Evolutionary conservation across 768 basidiomycete genomes (phyloP).

Genomic region (Zangia roseola): DNA sequence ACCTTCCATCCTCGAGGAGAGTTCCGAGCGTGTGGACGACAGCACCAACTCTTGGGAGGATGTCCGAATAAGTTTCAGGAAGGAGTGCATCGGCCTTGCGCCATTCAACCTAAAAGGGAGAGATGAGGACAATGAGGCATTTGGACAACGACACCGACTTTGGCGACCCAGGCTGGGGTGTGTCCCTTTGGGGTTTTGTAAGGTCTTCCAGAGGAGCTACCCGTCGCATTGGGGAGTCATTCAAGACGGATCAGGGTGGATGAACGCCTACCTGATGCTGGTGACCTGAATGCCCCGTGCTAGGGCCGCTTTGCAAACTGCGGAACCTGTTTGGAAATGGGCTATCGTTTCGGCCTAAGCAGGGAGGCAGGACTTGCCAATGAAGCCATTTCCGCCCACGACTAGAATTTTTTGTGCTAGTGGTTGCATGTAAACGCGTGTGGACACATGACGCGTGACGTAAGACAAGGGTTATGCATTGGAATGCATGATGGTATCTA

Average conservation of each 20-base stretch:
- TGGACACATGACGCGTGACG: background rate
- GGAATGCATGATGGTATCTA: background rate
- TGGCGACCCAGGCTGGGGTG: slow-evolving; percentile 77
- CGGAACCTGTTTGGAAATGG: slow-evolving; percentile 65
- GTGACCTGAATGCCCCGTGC: slow-evolving; percentile 83
- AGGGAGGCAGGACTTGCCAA: slow-evolving; percentile 53
- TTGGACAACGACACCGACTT: slow-evolving; percentile 44
- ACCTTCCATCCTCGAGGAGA: slow-evolving; percentile 75
- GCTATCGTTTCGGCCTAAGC: background rate
- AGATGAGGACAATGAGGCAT: slow-evolving; percentile 6
- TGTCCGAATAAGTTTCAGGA: slow-evolving; percentile 66
- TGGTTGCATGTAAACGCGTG: slow-evolving; percentile 14
- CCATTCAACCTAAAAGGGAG: slow-evolving; percentile 73
- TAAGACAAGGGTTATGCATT: background rate
- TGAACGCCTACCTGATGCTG: slow-evolving; percentile 68
- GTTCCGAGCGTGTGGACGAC: slow-evolving; percentile 95
- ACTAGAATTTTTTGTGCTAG: slow-evolving; percentile 74
- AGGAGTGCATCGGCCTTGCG: slow-evolving; percentile 77
- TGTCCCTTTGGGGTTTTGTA: slow-evolving; percentile 90
- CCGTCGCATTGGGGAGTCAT: background rate
- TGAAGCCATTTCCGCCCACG: slow-evolving; percentile 97
- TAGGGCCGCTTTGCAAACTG: slow-evolving; percentile 87
- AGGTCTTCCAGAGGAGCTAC: slow-evolving; percentile 82
- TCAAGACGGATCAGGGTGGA: background rate
- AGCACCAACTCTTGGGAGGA: slow-evolving; percentile 65